Conservation (phyloP, 1,284 basidiomycete species). For the Termitomyces sp. region DNA sequence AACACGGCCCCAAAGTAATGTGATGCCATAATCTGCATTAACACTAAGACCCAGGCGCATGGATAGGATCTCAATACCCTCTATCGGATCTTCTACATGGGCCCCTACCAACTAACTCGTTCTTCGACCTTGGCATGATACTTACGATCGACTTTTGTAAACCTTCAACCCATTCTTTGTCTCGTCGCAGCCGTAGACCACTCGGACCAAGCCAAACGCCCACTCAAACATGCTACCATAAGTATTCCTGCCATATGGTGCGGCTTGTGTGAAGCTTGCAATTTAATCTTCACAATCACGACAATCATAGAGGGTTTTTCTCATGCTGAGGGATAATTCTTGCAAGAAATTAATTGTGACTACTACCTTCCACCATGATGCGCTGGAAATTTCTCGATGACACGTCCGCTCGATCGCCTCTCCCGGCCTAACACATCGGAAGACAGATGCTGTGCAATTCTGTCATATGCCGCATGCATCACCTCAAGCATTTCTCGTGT, state of each 20-base stretch:
- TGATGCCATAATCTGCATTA: background rate
- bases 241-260: background rate
- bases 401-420: constrained; percentile 12
- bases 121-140: background rate
- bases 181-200: background rate
- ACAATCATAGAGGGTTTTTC: background rate
- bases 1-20: background rate
- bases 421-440: constrained; percentile 16
- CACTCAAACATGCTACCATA: background rate
- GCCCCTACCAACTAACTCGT: background rate
- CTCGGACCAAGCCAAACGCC: background rate
- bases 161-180: background rate
- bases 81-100: background rate
- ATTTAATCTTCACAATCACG: background rate
- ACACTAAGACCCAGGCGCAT: background rate
- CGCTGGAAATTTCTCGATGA: constrained; percentile 4
- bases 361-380: background rate
- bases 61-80: background rate
- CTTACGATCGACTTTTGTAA: background rate
- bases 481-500: constrained; percentile 38
- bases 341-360: constrained; percentile 11
- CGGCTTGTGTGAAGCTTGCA: background rate
- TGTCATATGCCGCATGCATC: constrained; percentile 28
- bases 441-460: constrained; percentile 14
- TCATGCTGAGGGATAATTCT: constrained; percentile 2